A percentile compares a stretch with the other conserved stretches of the same genome.
These are phyloP conservation scores for Ilex aquifolium DNA, from an alignment of 257 asterid genomes.

Conservation along the genomic window DNA sequence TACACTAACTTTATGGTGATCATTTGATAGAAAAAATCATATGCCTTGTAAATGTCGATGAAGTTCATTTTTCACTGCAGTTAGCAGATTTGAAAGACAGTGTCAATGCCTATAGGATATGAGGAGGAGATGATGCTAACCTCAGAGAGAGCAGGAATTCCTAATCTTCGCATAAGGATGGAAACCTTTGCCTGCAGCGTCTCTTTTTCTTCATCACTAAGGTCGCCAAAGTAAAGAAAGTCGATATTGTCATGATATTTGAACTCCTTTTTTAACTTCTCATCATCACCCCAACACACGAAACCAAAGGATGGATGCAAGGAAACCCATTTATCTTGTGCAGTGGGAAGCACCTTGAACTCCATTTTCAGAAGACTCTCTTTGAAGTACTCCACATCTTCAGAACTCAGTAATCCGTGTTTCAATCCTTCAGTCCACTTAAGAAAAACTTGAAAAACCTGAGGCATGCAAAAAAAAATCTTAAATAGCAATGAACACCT, in stretches of 20 bases:
- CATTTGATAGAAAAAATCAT: too few species aligned
- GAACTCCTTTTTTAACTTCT: constrained; percentile 53
- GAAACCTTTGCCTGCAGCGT: constrained; percentile 42
- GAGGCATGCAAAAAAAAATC: constrained; percentile 2
- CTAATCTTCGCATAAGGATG: constrained; percentile 44
- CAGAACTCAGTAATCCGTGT: constrained; percentile 61
- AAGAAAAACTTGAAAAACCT: constrained; percentile 72
- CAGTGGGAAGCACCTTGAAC: constrained; percentile 72
- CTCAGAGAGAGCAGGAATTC: constrained; percentile 70
- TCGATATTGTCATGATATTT: constrained; percentile 55
- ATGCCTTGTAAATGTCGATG: too few species aligned
- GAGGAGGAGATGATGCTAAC: constrained; percentile 26
- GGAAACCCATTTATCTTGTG: constrained; percentile 93
- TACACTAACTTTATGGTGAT: too few species aligned
- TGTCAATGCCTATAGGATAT: neutral
- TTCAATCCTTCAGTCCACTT: constrained; percentile 69
- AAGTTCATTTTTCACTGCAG: too few species aligned
- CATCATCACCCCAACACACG: constrained; percentile 87
- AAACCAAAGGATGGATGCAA: constrained; percentile 71
- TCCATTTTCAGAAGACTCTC: constrained; percentile 54
- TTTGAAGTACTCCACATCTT: constrained; percentile 57
- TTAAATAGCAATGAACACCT: constrained; percentile 2
- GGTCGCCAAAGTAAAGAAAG: constrained; percentile 59
- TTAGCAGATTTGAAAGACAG: too few species aligned
- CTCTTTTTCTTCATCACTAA: constrained; percentile 46